Percentiles rank a stretch among this genome's conserved stretches.
Evolutionary conservation across 2,329 filamentous ascomycete species (phyloP).

Genomic region (Colletotrichum shisoi): DNA sequence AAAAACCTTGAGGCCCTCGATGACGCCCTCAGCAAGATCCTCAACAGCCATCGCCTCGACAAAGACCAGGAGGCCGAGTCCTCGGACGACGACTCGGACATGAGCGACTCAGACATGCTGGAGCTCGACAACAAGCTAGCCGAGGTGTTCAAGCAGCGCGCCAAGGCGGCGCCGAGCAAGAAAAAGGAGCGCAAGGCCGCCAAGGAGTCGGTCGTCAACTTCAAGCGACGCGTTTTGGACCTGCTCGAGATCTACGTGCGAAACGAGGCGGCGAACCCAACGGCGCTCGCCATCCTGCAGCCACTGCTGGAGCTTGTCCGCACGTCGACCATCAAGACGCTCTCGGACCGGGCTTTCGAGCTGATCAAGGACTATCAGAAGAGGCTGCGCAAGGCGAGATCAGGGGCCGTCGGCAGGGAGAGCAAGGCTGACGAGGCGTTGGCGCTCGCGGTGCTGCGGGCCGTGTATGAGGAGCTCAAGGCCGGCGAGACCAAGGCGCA

Average conservation of each 20-base stretch:
- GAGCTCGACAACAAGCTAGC: slow-evolving; percentile 82
- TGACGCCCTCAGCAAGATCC: slow-evolving; percentile 77
- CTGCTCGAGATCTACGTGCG: slow-evolving; percentile 85
- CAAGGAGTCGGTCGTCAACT: slow-evolving; percentile 87
- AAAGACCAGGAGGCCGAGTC: slow-evolving; percentile 64
- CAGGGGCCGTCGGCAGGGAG: slow-evolving; percentile 54
- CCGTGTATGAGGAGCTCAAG: slow-evolving; percentile 73
- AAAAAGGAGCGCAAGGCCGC: slow-evolving; percentile 89
- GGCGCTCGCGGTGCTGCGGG: slow-evolving; percentile 66
- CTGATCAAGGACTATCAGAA: slow-evolving; percentile 77
- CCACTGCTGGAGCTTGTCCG: slow-evolving; percentile 80
- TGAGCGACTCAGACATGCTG: slow-evolving; percentile 97
- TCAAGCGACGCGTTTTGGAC: slow-evolving; percentile 93
- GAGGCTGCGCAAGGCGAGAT: slow-evolving; percentile 65
- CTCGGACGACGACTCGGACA: slow-evolving; percentile 75
- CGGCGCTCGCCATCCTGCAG: slow-evolving; percentile 74
- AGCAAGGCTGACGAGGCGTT: slow-evolving; percentile 52
- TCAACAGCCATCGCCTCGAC: slow-evolving; percentile 74
- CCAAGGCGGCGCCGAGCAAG: slow-evolving; percentile 68
- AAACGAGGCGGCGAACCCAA: slow-evolving; percentile 72
- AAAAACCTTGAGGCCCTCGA: slow-evolving; percentile 65
- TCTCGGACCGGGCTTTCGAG: slow-evolving; percentile 75
- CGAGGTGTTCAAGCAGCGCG: slow-evolving; percentile 83
- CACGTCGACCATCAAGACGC: slow-evolving; percentile 77
- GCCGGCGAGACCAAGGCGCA: slow-evolving; percentile 73